Evolutionary conservation across 2,329 filamentous ascomycete genomes (phyloP).

Genomic region (Didymella arachidicola): DNA sequence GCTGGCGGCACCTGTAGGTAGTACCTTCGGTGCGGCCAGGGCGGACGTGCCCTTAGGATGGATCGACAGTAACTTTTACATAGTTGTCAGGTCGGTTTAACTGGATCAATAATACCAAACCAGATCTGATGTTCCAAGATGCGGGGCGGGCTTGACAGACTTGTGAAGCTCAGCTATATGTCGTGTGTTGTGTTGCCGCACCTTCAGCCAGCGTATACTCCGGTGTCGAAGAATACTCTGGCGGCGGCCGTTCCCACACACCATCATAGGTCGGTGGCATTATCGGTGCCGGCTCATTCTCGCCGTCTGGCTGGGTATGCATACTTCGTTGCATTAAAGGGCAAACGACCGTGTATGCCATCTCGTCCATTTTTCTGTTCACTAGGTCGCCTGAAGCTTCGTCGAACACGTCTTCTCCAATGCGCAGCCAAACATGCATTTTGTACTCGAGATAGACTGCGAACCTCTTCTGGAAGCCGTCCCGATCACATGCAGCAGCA

Average conservation of each 20-base stretch:
- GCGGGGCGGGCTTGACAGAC: neutral
- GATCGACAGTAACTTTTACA: neutral
- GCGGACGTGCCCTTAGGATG: constrained; percentile 3
- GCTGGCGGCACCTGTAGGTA: neutral
- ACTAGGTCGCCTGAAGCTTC: constrained; percentile 19
- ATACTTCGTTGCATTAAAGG: constrained; percentile 4
- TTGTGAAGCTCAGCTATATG: neutral
- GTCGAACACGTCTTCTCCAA: constrained; percentile 21
- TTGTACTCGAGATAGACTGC: constrained; percentile 18
- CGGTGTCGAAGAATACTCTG: neutral
- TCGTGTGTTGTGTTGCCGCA: neutral
- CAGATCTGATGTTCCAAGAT: neutral
- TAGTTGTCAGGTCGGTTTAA: neutral
- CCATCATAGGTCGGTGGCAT: constrained; percentile 16
- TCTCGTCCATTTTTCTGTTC: constrained; percentile 22
- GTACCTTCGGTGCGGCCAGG: neutral
- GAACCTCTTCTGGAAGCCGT: constrained; percentile 3
- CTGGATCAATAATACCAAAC: neutral
- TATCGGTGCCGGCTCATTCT: constrained; percentile 1
- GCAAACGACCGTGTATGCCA: constrained; percentile 21
- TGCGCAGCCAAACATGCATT: constrained; percentile 20
- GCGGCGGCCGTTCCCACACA: constrained; percentile 12
- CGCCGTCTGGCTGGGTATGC: neutral
- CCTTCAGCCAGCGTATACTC: neutral
- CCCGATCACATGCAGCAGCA: neutral